Evolutionary conservation across 2,329 filamentous ascomycete genomes (phyloP).

Genomic region (Xylaria multiplex): DNA sequence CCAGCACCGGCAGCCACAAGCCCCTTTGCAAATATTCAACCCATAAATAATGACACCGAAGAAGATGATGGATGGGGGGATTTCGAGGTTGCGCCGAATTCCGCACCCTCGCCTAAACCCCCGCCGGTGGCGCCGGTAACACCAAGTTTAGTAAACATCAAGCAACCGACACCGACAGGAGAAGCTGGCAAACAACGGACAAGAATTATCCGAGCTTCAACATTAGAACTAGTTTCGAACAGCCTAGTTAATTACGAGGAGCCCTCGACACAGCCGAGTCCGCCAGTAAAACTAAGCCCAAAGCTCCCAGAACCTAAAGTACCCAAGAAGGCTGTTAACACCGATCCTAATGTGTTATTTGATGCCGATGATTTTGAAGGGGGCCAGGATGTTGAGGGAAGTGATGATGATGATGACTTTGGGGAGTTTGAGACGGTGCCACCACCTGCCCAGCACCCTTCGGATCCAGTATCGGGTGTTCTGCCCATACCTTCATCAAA

Average conservation of each 20-base stretch:
- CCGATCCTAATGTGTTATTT: constrained; percentile 69
- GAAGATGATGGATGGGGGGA: constrained; percentile 75
- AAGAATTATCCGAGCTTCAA: constrained; percentile 59
- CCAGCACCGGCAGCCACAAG: constrained; percentile 20
- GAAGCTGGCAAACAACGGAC: constrained; percentile 38
- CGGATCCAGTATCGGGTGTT: constrained; percentile 55
- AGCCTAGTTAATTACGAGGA: constrained; percentile 56
- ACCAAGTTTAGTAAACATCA: neutral
- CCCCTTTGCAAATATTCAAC: constrained; percentile 25
- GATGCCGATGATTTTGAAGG: constrained; percentile 68
- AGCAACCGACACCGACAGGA: constrained; percentile 22
- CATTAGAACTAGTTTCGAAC: constrained; percentile 65
- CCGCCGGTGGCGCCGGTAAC: constrained; percentile 22
- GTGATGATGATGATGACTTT: constrained; percentile 66
- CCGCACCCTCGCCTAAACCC: constrained; percentile 40
- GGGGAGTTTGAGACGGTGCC: constrained; percentile 67
- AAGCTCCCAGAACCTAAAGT: constrained; percentile 32
- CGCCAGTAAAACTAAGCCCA: constrained; percentile 22
- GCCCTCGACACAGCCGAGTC: constrained; percentile 27
- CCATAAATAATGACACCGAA: constrained; percentile 57
- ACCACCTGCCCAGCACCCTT: constrained; percentile 40
- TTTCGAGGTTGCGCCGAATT: constrained; percentile 67
- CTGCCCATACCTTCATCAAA: constrained; percentile 46
- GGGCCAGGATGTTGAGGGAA: constrained; percentile 52
- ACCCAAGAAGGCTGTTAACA: constrained; percentile 32